Evolutionary conservation across 352 stramenopile genomes (phyloP).

Genomic region (Phytophthora idaei): DNA sequence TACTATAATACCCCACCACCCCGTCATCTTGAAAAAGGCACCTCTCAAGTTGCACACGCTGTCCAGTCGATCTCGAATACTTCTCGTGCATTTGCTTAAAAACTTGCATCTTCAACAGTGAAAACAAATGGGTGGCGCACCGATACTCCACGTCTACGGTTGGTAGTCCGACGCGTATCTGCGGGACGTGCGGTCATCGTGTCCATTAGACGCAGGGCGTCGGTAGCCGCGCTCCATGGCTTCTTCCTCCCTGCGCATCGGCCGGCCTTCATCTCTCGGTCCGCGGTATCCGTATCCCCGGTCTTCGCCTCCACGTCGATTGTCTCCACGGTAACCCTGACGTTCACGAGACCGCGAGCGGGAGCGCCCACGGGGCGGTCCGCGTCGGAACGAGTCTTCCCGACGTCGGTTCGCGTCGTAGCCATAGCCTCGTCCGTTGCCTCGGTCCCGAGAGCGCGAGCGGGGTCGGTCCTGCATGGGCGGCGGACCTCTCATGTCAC

Average conservation of each 20-base stretch:
- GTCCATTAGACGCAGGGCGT: slow-evolving; percentile 41
- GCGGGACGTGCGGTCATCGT: slow-evolving; percentile 63
- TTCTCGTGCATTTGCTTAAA: slow-evolving; percentile 8
- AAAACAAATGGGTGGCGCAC: slow-evolving; percentile 5
- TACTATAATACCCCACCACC: slow-evolving; percentile 30
- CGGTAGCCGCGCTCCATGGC: slow-evolving; percentile 46
- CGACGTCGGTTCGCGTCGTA: slow-evolving; percentile 22
- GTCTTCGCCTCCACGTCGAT: slow-evolving; percentile 36
- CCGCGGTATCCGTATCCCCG: slow-evolving; percentile 37
- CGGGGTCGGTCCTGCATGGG: slow-evolving; percentile 28
- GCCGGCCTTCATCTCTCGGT: slow-evolving; percentile 30
- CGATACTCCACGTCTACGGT: slow-evolving; percentile 28
- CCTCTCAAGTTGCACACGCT: neutral
- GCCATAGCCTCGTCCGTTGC: slow-evolving; percentile 17
- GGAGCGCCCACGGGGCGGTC: slow-evolving; percentile 19
- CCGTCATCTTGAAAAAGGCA: neutral
- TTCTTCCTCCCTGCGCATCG: slow-evolving; percentile 35
- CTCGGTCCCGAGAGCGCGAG: slow-evolving; percentile 32
- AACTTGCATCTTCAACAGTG: slow-evolving; percentile 14
- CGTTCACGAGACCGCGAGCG: slow-evolving; percentile 35
- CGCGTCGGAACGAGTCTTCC: slow-evolving; percentile 29
- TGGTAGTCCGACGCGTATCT: slow-evolving; percentile 55
- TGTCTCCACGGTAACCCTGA: slow-evolving; percentile 27
- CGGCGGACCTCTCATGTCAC: slow-evolving; percentile 18
- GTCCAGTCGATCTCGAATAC: neutral